These are phyloP conservation scores for Fraxinus anomala DNA, from an alignment of 257 asterid species.

Conservation along the genomic window DNA sequence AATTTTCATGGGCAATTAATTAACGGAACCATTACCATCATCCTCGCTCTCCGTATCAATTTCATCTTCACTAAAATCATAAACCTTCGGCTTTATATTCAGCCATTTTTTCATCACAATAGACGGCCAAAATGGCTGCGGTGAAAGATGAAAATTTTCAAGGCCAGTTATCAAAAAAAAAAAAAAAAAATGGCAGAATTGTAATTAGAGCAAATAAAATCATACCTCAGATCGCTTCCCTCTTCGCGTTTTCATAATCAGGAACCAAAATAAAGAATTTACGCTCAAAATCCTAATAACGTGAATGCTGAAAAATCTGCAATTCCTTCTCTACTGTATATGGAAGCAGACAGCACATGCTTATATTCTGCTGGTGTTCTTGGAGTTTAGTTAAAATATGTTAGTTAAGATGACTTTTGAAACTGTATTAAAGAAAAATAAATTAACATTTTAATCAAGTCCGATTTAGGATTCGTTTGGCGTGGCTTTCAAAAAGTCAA, in stretches of 20 bases:
- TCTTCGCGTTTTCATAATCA: conserved; percentile 51
- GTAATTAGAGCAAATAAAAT: background rate
- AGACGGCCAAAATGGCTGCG: conserved; percentile 86
- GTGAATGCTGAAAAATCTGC: background rate
- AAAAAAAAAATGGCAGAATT: background rate
- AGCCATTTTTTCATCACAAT: conserved; percentile 96
- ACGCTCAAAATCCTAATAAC: conserved; percentile 18
- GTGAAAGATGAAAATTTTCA: background rate
- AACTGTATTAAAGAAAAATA: too few species aligned
- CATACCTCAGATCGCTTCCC: conserved; percentile 68
- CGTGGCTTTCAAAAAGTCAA: too few species aligned
- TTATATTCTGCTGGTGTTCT: conserved; percentile 35
- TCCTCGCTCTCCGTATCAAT: conserved; percentile 93
- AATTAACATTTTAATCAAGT: too few species aligned
- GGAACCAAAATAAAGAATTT: conserved; percentile 16
- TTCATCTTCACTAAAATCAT: conserved; percentile 94
- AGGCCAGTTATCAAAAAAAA: background rate
- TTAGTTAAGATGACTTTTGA: background rate
- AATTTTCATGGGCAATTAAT: conserved; percentile 5
- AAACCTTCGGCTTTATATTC: conserved; percentile 69
- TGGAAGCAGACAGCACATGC: conserved; percentile 27
- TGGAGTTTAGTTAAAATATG: background rate
- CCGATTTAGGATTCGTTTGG: too few species aligned
- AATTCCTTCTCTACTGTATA: conserved; percentile 6
- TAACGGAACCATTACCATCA: conserved; percentile 50